A percentile compares a stretch with the other conserved stretches of the same genome.
These are phyloP conservation scores for Collybia sp. DNA, from an alignment of 768 basidiomycete species.

Conservation along the genomic window DNA sequence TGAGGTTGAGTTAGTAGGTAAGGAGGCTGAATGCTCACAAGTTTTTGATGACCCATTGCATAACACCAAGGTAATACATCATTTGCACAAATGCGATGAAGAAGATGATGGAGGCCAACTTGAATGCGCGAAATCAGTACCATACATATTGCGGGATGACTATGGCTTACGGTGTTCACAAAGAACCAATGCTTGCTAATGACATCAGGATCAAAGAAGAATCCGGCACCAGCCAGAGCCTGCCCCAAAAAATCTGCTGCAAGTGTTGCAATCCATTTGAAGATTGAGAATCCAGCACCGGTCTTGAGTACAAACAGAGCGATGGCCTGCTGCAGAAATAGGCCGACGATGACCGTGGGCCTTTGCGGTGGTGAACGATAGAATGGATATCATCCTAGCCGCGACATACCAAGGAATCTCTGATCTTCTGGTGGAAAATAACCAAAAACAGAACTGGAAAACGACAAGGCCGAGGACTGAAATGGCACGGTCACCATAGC, in stretches of 20 bases:
- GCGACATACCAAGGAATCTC: slow-evolving; percentile 64
- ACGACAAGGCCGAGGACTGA: slow-evolving; percentile 75
- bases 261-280: slow-evolving; percentile 79
- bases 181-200: slow-evolving; percentile 79
- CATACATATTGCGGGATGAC: too few species aligned
- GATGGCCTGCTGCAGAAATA: slow-evolving; percentile 83
- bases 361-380: slow-evolving; percentile 22
- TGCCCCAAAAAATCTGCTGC: slow-evolving; percentile 74
- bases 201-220: slow-evolving; percentile 76
- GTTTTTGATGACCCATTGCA: slow-evolving; percentile 90
- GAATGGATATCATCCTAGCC: background rate
- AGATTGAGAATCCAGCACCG: slow-evolving; percentile 76
- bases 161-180: slow-evolving; percentile 59
- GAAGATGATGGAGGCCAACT: slow-evolving; percentile 83
- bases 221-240: slow-evolving; percentile 64
- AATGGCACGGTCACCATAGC: slow-evolving; percentile 78
- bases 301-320: slow-evolving; percentile 90
- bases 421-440: slow-evolving; percentile 56
- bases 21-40: slow-evolving; percentile 45
- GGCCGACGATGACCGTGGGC: slow-evolving; percentile 88
- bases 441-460: slow-evolving; percentile 75
- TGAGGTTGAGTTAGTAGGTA: background rate
- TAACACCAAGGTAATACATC: slow-evolving; percentile 85
- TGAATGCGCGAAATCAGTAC: background rate
- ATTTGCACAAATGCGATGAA: slow-evolving; percentile 93